phyloP scores from a whole-genome alignment of 176 grass and related monocot species.

The Carex littledalei region DNA sequence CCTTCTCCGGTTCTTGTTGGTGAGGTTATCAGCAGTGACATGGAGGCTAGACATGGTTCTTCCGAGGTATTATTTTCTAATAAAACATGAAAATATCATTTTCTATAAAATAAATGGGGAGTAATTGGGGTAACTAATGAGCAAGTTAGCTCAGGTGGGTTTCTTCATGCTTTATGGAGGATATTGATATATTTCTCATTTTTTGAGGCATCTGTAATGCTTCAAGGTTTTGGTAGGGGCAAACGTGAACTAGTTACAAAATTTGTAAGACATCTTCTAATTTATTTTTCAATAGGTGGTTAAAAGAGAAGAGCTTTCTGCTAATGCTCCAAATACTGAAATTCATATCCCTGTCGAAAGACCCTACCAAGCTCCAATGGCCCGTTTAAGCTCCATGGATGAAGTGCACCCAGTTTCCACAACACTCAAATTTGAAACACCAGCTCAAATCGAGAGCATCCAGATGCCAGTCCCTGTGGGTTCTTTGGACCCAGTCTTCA shows the following conservation, averaged over 20 bases:
- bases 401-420: conserved; percentile 26
- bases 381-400: conserved; percentile 63
- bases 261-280: not conserved
- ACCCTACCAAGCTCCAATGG: conserved; percentile 65
- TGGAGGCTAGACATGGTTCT: conserved; percentile 1
- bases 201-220: not conserved
- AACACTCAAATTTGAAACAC: conserved; percentile 32
- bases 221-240: not conserved
- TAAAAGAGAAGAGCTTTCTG: not conserved
- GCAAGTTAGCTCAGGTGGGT: not conserved
- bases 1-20: conserved; percentile 45
- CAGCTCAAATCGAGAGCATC: conserved; percentile 32
- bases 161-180: not conserved
- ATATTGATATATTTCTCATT: not conserved
- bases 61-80: conserved; percentile 1
- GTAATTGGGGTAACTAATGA: not conserved
- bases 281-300: not conserved
- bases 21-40: conserved; percentile 32
- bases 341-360: conserved; percentile 15
- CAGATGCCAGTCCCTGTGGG: conserved; percentile 28
- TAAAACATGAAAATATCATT: not conserved
- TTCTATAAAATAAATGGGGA: not conserved
- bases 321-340: not conserved
- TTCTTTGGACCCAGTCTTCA: conserved; percentile 22
- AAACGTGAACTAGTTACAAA: not conserved